Evolutionary conservation across 352 stramenopile genomes (phyloP), one percentile per base, ranked within the genome.

Genomic region (Phytophthora brassicae): DNA sequence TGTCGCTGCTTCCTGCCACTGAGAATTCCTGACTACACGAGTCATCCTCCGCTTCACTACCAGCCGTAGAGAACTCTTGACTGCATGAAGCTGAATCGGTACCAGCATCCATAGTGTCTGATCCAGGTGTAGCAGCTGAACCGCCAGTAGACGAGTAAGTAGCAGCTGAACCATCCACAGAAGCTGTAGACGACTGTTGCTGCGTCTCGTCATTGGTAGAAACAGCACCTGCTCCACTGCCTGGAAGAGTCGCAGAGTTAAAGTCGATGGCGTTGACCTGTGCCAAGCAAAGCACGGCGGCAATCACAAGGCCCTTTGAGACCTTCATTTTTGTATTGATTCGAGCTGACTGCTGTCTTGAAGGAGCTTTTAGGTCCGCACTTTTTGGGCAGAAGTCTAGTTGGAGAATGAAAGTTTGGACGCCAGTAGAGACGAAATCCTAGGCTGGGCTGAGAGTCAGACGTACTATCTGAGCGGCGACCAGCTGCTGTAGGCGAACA

Each of bases 201-300:
- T 69, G 61, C 31, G 48, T 46, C 38, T 50, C 33, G 28, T 19
- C 16, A 31, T 31, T 59, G 60, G 23, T 66, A 48, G 20, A 49
- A 22, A 68, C 62, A 52, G 61, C 75, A 22, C 65, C 64, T 50
- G 44, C 61, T 16, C 41, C 54, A 33, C 24, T 58, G 56, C 56
- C 45, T 12, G 56, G 38, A 26, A 81, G 54, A 13, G 23, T 47
- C 7, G 64, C 12, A 24, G 56, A 20, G 29, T 53, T 35, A 56
- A 90, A 90, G 61, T 75, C 71, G 51, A 87, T 68, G 56, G 81
- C 81, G 53, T 80, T 73, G 14, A 84, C 72, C 24, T 84, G 63
- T 20, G 81, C 71, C 29, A 47, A 72, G 60, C 75, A 87, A 9
- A 88, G 26, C 41, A 82, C 77, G 47, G 79, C 78, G 47, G 70